These are phyloP conservation scores for Volutella citrinella DNA, from an alignment of 2,329 filamentous ascomycete species.

Conservation along the genomic window DNA sequence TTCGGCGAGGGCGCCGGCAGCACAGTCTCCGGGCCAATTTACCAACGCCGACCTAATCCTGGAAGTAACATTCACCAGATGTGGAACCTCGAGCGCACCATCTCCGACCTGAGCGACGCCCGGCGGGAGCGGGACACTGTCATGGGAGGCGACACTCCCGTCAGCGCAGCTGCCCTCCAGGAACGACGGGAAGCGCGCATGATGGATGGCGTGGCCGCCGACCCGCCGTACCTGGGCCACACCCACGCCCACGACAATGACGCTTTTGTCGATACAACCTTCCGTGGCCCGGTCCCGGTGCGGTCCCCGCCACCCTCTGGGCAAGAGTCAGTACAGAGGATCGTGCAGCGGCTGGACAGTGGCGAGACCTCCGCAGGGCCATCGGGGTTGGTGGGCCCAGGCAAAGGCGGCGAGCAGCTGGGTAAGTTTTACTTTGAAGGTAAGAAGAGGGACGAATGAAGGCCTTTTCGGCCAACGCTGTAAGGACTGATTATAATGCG, in stretches of 20 bases:
- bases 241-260: conserved; percentile 50
- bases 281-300: conserved; percentile 52
- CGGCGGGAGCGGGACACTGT: conserved; percentile 32
- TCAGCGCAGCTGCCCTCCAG: conserved; percentile 44
- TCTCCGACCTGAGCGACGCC: conserved; percentile 50
- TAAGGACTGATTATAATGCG: too few relatives aligned
- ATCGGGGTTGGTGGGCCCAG: conserved; percentile 41
- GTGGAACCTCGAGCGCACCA: conserved; percentile 49
- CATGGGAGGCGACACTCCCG: conserved; percentile 39
- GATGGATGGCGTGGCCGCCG: conserved; percentile 63
- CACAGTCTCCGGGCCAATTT: conserved; percentile 76
- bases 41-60: conserved; percentile 51
- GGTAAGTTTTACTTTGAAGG: conserved; percentile 62
- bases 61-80: conserved; percentile 34
- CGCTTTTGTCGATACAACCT: conserved; percentile 63
- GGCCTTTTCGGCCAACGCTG: too few relatives aligned
- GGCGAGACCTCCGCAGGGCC: conserved; percentile 41
- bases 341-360: conserved; percentile 56
- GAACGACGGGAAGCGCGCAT: conserved; percentile 61
- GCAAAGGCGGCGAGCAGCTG: conserved; percentile 43
- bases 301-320: conserved; percentile 21
- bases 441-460: conserved; percentile 17
- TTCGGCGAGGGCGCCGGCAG: conserved; percentile 91
- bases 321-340: conserved; percentile 61
- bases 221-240: conserved; percentile 48